Evolutionary conservation across 108 stramenopile genomes (phyloP).

Genomic region (Nitzschia inconspicua): DNA sequence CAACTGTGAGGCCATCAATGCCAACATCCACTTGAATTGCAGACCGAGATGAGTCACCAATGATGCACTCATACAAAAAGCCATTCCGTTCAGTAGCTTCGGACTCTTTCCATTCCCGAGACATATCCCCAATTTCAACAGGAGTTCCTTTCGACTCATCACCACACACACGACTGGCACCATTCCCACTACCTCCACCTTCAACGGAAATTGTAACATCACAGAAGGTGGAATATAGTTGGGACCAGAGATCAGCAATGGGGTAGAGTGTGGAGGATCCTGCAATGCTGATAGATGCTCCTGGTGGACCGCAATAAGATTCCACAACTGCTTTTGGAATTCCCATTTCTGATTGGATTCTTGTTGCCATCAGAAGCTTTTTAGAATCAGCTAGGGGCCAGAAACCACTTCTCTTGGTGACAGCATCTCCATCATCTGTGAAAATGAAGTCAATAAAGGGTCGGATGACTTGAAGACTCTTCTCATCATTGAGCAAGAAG

Average conservation of each 20-base stretch:
- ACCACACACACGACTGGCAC: conserved; percentile 22
- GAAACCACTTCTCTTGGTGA: too few relatives aligned
- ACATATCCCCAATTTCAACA: conserved; percentile 28
- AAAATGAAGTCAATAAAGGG: too few relatives aligned
- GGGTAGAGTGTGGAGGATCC: conserved; percentile 23
- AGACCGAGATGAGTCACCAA: background rate
- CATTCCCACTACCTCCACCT: conserved; percentile 19
- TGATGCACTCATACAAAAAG: conserved; percentile 16
- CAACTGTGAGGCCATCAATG: conserved; percentile 4
- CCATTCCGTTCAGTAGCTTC: conserved; percentile 3
- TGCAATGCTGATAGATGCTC: conserved; percentile 6
- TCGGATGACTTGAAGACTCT: background rate
- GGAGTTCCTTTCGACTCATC: background rate
- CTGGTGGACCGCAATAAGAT: background rate
- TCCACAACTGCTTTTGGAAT: background rate
- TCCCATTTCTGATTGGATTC: background rate
- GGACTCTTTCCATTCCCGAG: conserved; percentile 12
- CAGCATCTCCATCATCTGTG: conserved; percentile 13
- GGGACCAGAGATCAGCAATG: conserved; percentile 3
- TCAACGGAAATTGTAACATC: conserved; percentile 10
- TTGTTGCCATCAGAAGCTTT: conserved; percentile 4
- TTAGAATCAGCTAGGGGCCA: conserved; percentile 4
- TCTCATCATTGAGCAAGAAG: background rate
- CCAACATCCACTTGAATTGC: conserved; percentile 17
- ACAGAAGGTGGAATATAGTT: conserved; percentile 11